A percentile compares a stretch with the other conserved stretches of the same genome.
phyloP scores from a whole-genome alignment of 2,329 filamentous ascomycete genomes.

The Talaromyces sp. region DNA sequence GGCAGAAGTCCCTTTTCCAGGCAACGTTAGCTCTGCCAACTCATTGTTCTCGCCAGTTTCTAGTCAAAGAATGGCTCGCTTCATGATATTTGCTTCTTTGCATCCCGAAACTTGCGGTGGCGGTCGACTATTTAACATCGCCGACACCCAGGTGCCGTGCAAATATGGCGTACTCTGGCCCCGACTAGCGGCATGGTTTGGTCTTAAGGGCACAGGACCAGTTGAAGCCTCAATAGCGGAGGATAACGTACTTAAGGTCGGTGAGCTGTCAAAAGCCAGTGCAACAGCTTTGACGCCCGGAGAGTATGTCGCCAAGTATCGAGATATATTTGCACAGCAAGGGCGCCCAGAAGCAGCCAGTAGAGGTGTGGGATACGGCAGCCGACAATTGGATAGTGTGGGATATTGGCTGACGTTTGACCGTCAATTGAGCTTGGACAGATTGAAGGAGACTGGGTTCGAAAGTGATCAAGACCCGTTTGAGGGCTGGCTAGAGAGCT shows the following conservation, averaged over 20 bases:
- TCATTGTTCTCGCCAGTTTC: background rate
- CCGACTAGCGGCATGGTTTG: conserved; percentile 25
- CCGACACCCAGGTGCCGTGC: background rate
- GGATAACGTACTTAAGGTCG: background rate
- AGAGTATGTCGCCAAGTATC: conserved; percentile 29
- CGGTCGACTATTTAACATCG: background rate
- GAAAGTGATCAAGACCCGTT: conserved; percentile 37
- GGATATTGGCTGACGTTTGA: conserved; percentile 50
- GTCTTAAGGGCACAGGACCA: conserved; percentile 27
- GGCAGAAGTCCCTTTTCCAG: background rate
- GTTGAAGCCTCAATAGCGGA: background rate
- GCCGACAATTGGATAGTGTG: conserved; percentile 43
- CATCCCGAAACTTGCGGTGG: background rate
- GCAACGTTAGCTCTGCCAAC: background rate
- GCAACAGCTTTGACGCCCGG: conserved; percentile 12
- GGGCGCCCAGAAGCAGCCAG: conserved; percentile 25
- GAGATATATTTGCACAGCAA: conserved; percentile 28
- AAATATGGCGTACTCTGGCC: background rate
- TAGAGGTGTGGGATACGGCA: conserved; percentile 38
- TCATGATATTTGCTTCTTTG: background rate
- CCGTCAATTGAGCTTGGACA: conserved; percentile 45
- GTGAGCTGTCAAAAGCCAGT: background rate
- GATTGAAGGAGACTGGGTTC: conserved; percentile 41
- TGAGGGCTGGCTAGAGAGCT: conserved; percentile 44
- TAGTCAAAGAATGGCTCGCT: background rate